Conservation (phyloP, 345 rosid species). For the Xanthoceras sorbifolium region DNA sequence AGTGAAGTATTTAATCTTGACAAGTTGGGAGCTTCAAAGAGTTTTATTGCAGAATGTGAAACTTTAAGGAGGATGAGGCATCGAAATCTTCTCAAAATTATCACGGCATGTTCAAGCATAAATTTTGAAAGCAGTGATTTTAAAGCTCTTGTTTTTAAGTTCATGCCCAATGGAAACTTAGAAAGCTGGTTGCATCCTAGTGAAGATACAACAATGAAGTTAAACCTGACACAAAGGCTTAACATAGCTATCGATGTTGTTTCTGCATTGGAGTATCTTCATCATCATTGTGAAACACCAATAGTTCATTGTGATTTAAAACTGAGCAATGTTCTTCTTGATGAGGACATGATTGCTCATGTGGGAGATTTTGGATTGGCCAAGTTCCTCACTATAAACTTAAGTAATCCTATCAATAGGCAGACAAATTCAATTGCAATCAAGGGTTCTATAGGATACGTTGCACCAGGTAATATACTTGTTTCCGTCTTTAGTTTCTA, state of each 20-base stretch:
- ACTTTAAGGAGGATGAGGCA: slow-evolving; percentile 15
- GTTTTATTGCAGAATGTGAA: slow-evolving; percentile 28
- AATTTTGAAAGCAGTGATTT: slow-evolving; percentile 24
- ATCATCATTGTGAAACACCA: slow-evolving; percentile 14
- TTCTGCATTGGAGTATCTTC: slow-evolving; percentile 31
- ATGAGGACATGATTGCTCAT: slow-evolving; percentile 30
- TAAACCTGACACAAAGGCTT: background rate
- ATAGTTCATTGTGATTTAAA: slow-evolving; percentile 32
- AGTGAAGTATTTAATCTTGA: slow-evolving; percentile 28
- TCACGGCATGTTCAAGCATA: slow-evolving; percentile 26
- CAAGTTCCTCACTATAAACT: slow-evolving; percentile 4
- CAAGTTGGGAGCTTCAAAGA: slow-evolving; percentile 21
- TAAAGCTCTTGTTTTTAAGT: slow-evolving; percentile 27
- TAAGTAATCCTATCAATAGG: background rate
- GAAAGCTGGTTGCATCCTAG: slow-evolving; percentile 29
- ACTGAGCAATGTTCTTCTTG: slow-evolving; percentile 33
- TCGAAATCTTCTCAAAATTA: slow-evolving; percentile 18
- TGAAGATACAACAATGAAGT: background rate
- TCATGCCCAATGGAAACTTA: slow-evolving; percentile 23
- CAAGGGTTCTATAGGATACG: slow-evolving; percentile 26
- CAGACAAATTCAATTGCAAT: slow-evolving; percentile 13
- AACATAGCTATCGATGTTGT: slow-evolving; percentile 33
- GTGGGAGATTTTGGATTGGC: slow-evolving; percentile 34
- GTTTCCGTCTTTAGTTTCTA: background rate
- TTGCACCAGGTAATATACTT: slow-evolving; percentile 19